Base-by-base conservation (phyloP, 31 red algal genomes). In the Bonnemaisonia californica region DNA sequence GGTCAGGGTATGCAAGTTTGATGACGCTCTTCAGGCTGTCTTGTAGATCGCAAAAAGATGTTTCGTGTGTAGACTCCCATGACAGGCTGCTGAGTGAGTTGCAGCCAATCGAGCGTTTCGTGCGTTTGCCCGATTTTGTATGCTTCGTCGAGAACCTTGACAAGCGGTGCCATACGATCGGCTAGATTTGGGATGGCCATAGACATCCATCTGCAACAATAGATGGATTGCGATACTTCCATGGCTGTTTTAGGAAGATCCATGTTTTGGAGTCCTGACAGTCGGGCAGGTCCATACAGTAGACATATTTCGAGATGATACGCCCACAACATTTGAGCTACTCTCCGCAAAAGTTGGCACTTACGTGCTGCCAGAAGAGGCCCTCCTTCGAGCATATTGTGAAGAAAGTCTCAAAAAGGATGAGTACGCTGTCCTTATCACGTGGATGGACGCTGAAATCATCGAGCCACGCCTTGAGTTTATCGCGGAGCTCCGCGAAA, bases 41-140 rank as follows among this genome's bases (percentile, higher is more conserved):
- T 51, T 51, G 45, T 51, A 51, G 45, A 11, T 7, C 7, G 9
- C 9, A 11, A 16, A 51, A 51, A 11, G 45, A 51, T 51, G 7
- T 51, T 16, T 11, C 16, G 45, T 51, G 45, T 11, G 16, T 51
- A 11, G 9, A 16, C 9, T 16, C 45, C 45, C 69, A 1, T 24
- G 36, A 42, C 69, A 73, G 24, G 13, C n/a, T 29, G 22, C 22
- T 48, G 40, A 42, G 0, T 5, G 23, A 21, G 4, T 48, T 18
- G 36, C 31, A 48, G 0, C 24, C 39, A 42, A 73, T 48, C 9
- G 41, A 41, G 7, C 29, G 18, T 9, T 21, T 12, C 21, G 38
- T 73, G 4, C 69, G 69, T 51, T 73, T 73, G 4, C 69, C 38
- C 36, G 18, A 40, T n/a, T 29, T 47, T 54, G 24, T 73, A 73